Conservation (phyloP, 768 basidiomycete genomes). For the Rhizopogon roseolus region DNA sequence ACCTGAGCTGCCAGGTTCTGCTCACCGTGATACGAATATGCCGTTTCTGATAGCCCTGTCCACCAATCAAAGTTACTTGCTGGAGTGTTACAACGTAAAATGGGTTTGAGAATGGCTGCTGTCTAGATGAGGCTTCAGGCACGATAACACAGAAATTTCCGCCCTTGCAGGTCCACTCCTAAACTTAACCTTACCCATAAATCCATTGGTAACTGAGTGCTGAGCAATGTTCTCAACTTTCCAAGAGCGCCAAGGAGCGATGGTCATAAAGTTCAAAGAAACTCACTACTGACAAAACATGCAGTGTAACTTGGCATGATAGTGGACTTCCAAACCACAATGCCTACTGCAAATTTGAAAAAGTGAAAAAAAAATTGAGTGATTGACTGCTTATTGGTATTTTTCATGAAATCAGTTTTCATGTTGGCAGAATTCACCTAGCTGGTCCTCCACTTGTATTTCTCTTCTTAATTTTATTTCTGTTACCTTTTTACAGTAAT, state of each 20-base stretch:
- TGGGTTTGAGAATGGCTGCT: background rate
- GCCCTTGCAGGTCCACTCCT: constrained; percentile 15
- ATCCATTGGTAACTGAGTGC: background rate
- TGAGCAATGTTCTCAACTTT: background rate
- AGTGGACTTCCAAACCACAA: too few relatives aligned
- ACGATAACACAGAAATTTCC: constrained; percentile 21
- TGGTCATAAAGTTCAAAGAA: too few relatives aligned
- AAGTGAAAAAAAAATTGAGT: too few relatives aligned
- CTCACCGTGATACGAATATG: background rate
- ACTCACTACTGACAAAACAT: too few relatives aligned
- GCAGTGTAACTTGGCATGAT: too few relatives aligned
- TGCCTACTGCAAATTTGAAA: too few relatives aligned
- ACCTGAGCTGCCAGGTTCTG: background rate
- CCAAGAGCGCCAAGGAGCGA: background rate
- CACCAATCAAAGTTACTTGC: background rate
- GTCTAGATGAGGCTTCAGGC: background rate
- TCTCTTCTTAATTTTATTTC: too few relatives aligned
- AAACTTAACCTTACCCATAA: constrained; percentile 29
- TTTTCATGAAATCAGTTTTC: too few relatives aligned
- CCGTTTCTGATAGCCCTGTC: background rate
- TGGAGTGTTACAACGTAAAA: background rate
- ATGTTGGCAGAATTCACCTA: too few relatives aligned
- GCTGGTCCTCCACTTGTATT: too few relatives aligned
- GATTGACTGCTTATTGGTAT: too few relatives aligned
- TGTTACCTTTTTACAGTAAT: too few relatives aligned